phyloP scores from a whole-genome alignment of 2,329 filamentous ascomycete genomes.

The Colletotrichum cereale region DNA sequence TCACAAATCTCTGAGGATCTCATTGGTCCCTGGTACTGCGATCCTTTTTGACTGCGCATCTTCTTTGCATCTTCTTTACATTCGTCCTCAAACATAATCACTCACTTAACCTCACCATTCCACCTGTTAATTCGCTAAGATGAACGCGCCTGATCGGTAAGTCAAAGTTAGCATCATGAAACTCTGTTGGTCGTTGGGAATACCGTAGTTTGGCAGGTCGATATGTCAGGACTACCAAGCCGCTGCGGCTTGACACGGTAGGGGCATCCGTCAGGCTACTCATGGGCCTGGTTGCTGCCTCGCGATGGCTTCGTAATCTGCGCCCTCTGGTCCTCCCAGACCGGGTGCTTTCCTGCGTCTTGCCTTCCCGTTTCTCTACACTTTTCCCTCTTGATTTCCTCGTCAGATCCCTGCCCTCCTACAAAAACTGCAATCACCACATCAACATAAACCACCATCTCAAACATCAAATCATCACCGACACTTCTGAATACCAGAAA shows the following conservation, averaged over 20 bases:
- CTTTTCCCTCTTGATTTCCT: too few relatives aligned
- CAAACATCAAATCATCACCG: neutral
- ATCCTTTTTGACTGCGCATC: neutral
- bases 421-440: neutral
- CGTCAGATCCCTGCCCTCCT: neutral
- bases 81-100: neutral
- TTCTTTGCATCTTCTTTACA: neutral
- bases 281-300: neutral
- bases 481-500: neutral
- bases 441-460: neutral
- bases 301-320: neutral
- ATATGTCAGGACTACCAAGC: neutral
- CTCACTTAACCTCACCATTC: neutral
- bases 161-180: neutral
- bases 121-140: neutral
- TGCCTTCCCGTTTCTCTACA: neutral
- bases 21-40: neutral
- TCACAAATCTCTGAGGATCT: neutral
- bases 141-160: slow-evolving; percentile 32
- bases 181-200: neutral
- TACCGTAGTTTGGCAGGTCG: neutral
- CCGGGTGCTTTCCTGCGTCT: neutral
- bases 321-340: neutral
- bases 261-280: neutral
- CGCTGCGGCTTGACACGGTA: neutral